Evolutionary conservation across 2,329 filamentous ascomycete genomes (phyloP), one percentile per base, ranked within the genome.

Genomic region (Hymenoscyphus fraxineus): DNA sequence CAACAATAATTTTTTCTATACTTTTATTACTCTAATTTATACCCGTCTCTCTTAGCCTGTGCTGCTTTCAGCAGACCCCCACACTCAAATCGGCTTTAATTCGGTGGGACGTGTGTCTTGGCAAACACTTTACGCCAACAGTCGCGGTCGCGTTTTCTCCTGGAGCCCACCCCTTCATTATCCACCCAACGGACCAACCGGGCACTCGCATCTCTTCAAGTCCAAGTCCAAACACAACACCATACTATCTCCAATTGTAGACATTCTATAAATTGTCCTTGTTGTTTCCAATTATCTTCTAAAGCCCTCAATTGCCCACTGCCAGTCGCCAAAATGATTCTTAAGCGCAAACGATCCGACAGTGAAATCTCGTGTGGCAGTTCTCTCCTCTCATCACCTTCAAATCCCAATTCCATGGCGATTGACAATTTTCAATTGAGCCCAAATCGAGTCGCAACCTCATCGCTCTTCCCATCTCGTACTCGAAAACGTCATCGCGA

Each of bases 301-400:
- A 51, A 51, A 22, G 12, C 22, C n/a, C 22, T 12, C 44, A 51
- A 12, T 19, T 0, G 41, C 41, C 41, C 16, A 47, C 16, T 19
- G 10, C 9, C 41, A 47, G 2, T 38, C 38, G n/a, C 59, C 39
- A 39, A 65, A 22, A 86, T 85, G 83, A 74, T 81, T 32, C 77
- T 86, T 72, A 89, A 88, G 74, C 85, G 86, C 76, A 89, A 88
- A 79, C 82, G 85, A 55, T 88, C 85, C 70, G 80, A 82, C 63
- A 84, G 83, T 27, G 84, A 86, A 73, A 77, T 86, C 65, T 82
- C 80, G 59, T 77, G 79, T 41, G 79, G 79, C 41, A 80, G 79
- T 60, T 76, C 77, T 65, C 78, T 77, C 6, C 75, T 82, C 10
- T 78, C 80, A 9, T 72, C 72, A 15, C 72, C 73, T 3, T 68